Conservation (phyloP, 768 basidiomycete genomes). For the Lentinus brumalis region DNA sequence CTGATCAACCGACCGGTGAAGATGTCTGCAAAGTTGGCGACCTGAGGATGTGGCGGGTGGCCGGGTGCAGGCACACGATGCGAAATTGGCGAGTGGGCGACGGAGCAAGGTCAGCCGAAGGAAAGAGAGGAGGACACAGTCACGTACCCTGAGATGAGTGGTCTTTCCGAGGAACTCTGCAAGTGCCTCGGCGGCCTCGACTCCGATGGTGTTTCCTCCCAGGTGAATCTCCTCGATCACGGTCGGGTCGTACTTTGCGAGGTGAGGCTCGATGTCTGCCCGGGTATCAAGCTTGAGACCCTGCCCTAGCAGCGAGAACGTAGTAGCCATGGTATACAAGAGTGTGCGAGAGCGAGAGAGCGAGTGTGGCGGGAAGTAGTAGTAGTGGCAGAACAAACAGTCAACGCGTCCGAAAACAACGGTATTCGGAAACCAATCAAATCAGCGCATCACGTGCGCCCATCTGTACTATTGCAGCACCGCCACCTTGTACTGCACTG, state of each 20-base stretch:
- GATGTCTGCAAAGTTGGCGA: conserved; percentile 96
- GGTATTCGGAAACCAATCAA: conserved; percentile 10
- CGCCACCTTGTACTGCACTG: not conserved
- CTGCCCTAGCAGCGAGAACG: conserved; percentile 60
- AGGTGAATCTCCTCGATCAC: conserved; percentile 86
- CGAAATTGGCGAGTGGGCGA: not conserved
- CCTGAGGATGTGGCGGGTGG: conserved; percentile 43
- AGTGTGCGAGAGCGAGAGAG: not conserved
- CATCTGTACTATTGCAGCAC: not conserved
- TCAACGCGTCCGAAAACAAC: conserved; percentile 9
- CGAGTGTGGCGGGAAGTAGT: not conserved
- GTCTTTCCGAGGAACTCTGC: conserved; percentile 77
- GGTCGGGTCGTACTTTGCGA: conserved; percentile 64
- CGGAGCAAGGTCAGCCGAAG: conserved; percentile 7
- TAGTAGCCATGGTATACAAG: conserved; percentile 26
- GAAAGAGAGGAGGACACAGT: not conserved
- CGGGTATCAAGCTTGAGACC: conserved; percentile 81
- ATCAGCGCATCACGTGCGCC: conserved; percentile 12
- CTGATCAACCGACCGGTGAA: conserved; percentile 96
- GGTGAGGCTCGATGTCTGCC: conserved; percentile 73
- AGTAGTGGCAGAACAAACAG: conserved; percentile 5
- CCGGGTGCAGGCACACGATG: not conserved
- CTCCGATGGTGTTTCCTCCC: conserved; percentile 92
- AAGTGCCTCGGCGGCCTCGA: conserved; percentile 85
- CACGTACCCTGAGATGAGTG: conserved; percentile 64